Base-by-base conservation (phyloP, 2,329 filamentous ascomycete genomes). In the Sarocladiaceae sp. region DNA sequence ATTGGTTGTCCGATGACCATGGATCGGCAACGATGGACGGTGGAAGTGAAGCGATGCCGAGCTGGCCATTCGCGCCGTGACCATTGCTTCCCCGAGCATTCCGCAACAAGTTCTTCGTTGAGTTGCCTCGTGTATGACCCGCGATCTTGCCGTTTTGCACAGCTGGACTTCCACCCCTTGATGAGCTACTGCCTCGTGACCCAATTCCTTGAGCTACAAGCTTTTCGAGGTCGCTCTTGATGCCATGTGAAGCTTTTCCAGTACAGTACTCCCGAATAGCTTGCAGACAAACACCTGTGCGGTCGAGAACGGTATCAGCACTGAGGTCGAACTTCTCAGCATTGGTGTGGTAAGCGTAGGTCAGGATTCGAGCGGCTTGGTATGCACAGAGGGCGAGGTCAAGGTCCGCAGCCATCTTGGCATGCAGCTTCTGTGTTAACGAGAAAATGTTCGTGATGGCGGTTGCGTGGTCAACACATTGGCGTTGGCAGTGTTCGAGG, bases 361-460 rank as follows among this genome's bases (percentile, higher is more conserved):
- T 77, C 50, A 82, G 63, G 59, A 80, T 73, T 25, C 76, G 71
- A 10, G 74, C 73, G 50, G 78, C 81, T 56, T 82, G 78, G 52
- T 80, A 80, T 1, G 77, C 74, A 55, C 79, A 82, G 3, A 77
- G 72, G 7, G 78, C 74, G 33, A 82, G 67, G 53, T 82, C 79
- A 17, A 82, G 62, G 56, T 82, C 79, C 0, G 77, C 75, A 2
- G 81, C 73, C 0, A 78, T 77, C 17, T 75, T 73, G 13, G 74
- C 76, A 31, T 76, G 74, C 4, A 81, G 69, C 18, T 73, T 72
- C 52, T 80, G 67, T 58, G 81, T 69, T 42, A 74, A 67, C 3
- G 73, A 66, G 56, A 82, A 81, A 56, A 82, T 81, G 42, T 76
- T 75, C 6, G 76, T 72, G 75, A 82, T 80, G 25, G 76, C 75